A percentile compares a stretch with the other conserved stretches of the same genome.
Evolutionary conservation across 208 protist genomes (phyloP).

Genomic region (Borovskyia barvae): DNA sequence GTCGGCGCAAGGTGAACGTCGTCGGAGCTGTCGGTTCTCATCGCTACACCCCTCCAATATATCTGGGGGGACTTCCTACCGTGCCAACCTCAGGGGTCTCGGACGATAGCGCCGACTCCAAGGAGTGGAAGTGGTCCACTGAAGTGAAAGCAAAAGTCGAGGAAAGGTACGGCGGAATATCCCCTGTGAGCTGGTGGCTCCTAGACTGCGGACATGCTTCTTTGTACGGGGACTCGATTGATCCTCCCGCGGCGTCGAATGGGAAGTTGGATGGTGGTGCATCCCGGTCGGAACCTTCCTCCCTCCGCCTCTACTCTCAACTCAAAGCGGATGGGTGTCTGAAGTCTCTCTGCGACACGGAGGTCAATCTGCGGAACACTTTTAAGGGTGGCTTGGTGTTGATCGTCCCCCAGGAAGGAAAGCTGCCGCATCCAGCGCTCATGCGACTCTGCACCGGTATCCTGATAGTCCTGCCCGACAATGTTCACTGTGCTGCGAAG

Average conservation of each 20-base stretch:
- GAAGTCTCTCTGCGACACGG: slow-evolving; percentile 45
- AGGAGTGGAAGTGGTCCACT: slow-evolving; percentile 10
- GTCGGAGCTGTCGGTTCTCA: slow-evolving; percentile 80
- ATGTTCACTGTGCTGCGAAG: background rate
- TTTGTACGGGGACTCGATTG: slow-evolving; percentile 28
- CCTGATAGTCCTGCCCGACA: slow-evolving; percentile 41
- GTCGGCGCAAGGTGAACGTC: slow-evolving; percentile 76
- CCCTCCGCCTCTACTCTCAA: slow-evolving; percentile 37
- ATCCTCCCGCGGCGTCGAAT: background rate
- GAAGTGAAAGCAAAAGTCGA: slow-evolving; percentile 17
- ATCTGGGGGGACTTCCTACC: slow-evolving; percentile 33
- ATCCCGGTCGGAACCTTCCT: background rate
- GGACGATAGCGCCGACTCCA: background rate
- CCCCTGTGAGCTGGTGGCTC: slow-evolving; percentile 47
- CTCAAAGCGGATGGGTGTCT: slow-evolving; percentile 5
- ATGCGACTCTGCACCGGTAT: slow-evolving; percentile 57
- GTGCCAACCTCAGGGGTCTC: background rate
- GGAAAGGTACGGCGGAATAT: slow-evolving; percentile 3
- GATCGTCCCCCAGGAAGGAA: slow-evolving; percentile 78
- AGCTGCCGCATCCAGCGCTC: slow-evolving; percentile 64
- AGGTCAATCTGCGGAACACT: slow-evolving; percentile 31
- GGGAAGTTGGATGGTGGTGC: background rate
- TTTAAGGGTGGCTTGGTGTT: slow-evolving; percentile 38
- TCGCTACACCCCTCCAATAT: slow-evolving; percentile 79
- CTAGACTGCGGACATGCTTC: slow-evolving; percentile 71